phyloP scores from a whole-genome alignment of 371 early-diverging fungal genomes.

The Mucor saturninus region DNA sequence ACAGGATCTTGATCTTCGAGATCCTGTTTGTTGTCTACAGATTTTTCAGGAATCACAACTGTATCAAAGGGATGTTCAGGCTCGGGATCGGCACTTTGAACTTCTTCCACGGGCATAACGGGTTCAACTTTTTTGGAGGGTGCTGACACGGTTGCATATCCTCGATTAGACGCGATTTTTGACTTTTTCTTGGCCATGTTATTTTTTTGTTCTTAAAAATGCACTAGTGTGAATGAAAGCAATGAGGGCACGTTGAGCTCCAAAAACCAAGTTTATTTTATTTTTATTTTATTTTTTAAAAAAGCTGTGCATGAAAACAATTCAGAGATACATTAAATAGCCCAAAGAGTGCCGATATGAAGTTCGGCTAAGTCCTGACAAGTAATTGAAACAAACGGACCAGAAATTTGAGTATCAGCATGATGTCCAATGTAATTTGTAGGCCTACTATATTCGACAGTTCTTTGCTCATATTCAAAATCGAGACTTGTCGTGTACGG shows the following conservation, averaged over 20 bases:
- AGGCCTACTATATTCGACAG: constrained; percentile 7
- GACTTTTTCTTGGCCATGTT: constrained; percentile 33
- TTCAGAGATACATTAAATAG: constrained; percentile 2
- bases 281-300: too few species aligned
- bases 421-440: constrained; percentile 1
- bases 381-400: constrained; percentile 12
- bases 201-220: not conserved
- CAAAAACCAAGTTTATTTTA: not conserved
- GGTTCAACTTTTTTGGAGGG: constrained; percentile 26
- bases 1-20: constrained; percentile 8
- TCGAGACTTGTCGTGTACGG: not conserved
- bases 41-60: not conserved
- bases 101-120: not conserved
- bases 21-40: not conserved
- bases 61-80: not conserved
- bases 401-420: not conserved
- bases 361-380: constrained; percentile 18
- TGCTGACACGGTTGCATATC: constrained; percentile 28
- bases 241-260: too few species aligned
- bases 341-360: constrained; percentile 16
- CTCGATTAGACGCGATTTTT: constrained; percentile 27
- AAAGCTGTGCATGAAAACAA: too few species aligned
- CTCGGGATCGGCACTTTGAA: not conserved
- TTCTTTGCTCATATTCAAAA: constrained; percentile 20
- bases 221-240: not conserved